Evolutionary conservation across 768 basidiomycete genomes (phyloP).

Genomic region (Phaffia australis): DNA sequence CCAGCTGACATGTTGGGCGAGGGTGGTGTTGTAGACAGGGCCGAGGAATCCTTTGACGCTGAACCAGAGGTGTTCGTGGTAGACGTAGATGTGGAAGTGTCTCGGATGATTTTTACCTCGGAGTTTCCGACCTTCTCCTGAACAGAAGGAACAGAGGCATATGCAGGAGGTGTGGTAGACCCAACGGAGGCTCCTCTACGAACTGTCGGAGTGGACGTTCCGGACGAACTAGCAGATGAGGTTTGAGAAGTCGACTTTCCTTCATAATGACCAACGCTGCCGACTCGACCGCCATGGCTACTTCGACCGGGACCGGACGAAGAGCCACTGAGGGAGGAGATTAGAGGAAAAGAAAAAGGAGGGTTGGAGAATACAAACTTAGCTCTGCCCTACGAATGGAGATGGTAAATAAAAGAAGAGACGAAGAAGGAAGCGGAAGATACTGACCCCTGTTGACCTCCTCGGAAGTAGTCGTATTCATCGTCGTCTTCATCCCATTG

Average conservation of each 20-base stretch:
- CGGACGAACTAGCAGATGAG: conserved; percentile 7
- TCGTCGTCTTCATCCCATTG: conserved; percentile 41
- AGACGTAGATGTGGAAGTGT: conserved; percentile 23
- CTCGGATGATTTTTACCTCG: too few relatives aligned
- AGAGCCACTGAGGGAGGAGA: too few relatives aligned
- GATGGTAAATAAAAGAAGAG: conserved; percentile 25
- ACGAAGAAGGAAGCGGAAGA: conserved; percentile 38
- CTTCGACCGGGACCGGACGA: conserved; percentile 29
- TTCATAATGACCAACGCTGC: conserved; percentile 30
- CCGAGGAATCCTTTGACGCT: not conserved
- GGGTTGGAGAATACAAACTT: not conserved
- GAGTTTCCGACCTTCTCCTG: not conserved
- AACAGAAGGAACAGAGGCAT: conserved; percentile 20
- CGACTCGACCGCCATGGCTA: conserved; percentile 34
- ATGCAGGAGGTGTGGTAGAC: conserved; percentile 38
- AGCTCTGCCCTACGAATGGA: conserved; percentile 36
- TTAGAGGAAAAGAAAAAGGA: too few relatives aligned
- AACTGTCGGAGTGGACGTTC: conserved; percentile 1
- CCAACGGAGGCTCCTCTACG: not conserved
- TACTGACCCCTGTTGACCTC: conserved; percentile 35
- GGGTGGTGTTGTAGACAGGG: not conserved
- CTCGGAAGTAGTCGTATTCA: conserved; percentile 49
- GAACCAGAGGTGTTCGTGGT: not conserved
- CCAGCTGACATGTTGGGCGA: conserved; percentile 26
- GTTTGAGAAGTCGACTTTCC: conserved; percentile 30